Evolutionary conservation across 495 filamentous ascomycete species (phyloP).

Genomic region (Daldinia grandis): DNA sequence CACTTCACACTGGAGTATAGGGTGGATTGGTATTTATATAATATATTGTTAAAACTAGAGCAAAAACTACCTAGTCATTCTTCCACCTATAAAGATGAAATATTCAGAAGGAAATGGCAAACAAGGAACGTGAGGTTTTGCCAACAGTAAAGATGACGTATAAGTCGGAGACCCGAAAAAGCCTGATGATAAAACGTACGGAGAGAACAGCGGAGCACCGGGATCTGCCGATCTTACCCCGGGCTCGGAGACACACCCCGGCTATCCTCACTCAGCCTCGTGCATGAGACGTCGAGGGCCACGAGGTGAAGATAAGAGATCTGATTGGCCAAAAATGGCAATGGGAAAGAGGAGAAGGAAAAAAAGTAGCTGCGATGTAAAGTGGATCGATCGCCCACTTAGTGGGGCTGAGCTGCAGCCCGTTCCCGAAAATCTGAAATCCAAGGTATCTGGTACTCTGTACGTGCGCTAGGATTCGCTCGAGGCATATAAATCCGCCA

Average conservation of each 20-base stretch:
- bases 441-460: slow-evolving; percentile 13
- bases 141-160: slow-evolving; percentile 12
- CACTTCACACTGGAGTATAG: no score
- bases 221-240: slow-evolving; percentile 13
- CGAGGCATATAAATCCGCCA: slow-evolving; percentile 32
- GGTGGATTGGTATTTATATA: no score
- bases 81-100: neutral
- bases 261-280: slow-evolving; percentile 32
- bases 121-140: neutral
- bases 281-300: slow-evolving; percentile 30
- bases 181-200: slow-evolving; percentile 15
- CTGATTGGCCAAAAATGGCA: slow-evolving; percentile 21
- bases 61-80: neutral
- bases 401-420: slow-evolving; percentile 37
- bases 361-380: slow-evolving; percentile 33
- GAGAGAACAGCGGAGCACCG: slow-evolving; percentile 24
- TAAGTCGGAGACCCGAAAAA: slow-evolving; percentile 6
- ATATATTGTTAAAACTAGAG: neutral
- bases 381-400: slow-evolving; percentile 34
- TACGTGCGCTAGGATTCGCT: slow-evolving; percentile 11
- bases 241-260: slow-evolving; percentile 28
- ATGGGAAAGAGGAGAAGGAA: slow-evolving; percentile 31
- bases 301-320: slow-evolving; percentile 30
- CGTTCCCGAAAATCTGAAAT: slow-evolving; percentile 25
- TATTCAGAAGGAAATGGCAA: neutral